Evolutionary conservation across 2,329 filamentous ascomycete species (phyloP).

Genomic region (Fusarium sacchari): DNA sequence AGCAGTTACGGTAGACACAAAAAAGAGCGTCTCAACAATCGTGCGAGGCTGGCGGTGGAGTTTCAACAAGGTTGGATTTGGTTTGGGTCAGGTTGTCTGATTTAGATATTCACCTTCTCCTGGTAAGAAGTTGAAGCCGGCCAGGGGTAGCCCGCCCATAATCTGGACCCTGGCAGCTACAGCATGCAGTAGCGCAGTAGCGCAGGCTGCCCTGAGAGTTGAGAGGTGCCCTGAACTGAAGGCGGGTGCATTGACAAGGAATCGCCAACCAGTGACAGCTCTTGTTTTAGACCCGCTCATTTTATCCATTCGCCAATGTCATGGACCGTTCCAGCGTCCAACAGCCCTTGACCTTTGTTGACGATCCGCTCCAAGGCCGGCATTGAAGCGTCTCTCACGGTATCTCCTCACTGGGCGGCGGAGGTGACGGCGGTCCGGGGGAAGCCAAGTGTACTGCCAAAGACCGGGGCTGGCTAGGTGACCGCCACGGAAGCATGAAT

Average conservation of each 20-base stretch:
- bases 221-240: constrained; percentile 31
- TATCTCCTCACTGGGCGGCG: constrained; percentile 10
- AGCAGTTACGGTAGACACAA: constrained; percentile 6
- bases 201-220: constrained; percentile 20
- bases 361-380: constrained; percentile 32
- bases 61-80: constrained; percentile 18
- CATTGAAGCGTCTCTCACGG: background rate
- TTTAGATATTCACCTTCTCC: constrained; percentile 25
- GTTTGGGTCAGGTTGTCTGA: constrained; percentile 27
- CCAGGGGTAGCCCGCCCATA: constrained; percentile 35
- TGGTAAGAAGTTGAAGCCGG: constrained; percentile 32
- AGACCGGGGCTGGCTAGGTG: constrained; percentile 30
- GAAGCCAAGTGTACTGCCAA: background rate
- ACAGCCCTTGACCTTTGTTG: constrained; percentile 10
- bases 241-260: constrained; percentile 27
- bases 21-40: constrained; percentile 27
- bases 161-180: constrained; percentile 32
- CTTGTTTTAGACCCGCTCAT: constrained; percentile 25
- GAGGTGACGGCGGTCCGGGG: constrained; percentile 27
- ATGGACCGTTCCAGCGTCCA: constrained; percentile 25
- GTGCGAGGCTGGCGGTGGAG: constrained; percentile 39
- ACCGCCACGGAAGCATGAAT: constrained; percentile 30
- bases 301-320: constrained; percentile 19
- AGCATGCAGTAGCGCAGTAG: constrained; percentile 14
- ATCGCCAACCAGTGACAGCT: constrained; percentile 14